Evolutionary conservation across 2,329 filamentous ascomycete species (phyloP), one percentile per base, ranked within the genome.

Genomic region (Talaromyces pinophilus): DNA sequence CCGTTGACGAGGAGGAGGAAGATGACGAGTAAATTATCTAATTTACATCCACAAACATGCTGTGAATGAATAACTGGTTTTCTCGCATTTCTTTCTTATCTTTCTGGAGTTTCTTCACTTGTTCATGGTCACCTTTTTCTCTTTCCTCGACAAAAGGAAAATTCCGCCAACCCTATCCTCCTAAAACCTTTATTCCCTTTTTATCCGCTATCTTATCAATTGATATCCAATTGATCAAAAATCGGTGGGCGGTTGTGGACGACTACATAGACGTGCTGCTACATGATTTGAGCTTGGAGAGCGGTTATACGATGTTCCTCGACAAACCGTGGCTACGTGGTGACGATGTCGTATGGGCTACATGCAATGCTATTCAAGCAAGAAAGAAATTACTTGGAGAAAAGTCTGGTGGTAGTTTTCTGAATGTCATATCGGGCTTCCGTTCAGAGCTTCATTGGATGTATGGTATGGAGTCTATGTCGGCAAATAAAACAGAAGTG

Each of bases 1-100:
- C 78, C 71, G 75, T 81, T 71, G 78, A 81, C 67, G 79, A 80
- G 75, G 78, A 80, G 72, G 78, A 80, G 74, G 78, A 79, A 67
- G 78, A 80, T 55, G 65, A 67, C 28, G 76, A 79, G 75, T 79
- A 79, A 78, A 79, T 73, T 72, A 75, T 70, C 72, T 67, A 46
- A 75, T 63, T 44, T 65, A 57, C 50, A 59, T 59, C 52, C 46
- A 50, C 42, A 42, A 42, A 42, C 42, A 63, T 59, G 65, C 50
- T 59, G 54, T 63, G 38, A 66, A 67, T 63, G 55, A 67, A 66
- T 66, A 67, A 60, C 55, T 67, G 63, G 44, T 57, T 67, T 67
- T 59, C 65, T 67, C 65, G 65, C 65, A 63, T 33, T 33, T 8
- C 63, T 62, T 59, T 35, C 42, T 59, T 60, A 13, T 67, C 54